phyloP scores from a whole-genome alignment of 2,329 filamentous ascomycete genomes.

The Cladosporium sp. region DNA sequence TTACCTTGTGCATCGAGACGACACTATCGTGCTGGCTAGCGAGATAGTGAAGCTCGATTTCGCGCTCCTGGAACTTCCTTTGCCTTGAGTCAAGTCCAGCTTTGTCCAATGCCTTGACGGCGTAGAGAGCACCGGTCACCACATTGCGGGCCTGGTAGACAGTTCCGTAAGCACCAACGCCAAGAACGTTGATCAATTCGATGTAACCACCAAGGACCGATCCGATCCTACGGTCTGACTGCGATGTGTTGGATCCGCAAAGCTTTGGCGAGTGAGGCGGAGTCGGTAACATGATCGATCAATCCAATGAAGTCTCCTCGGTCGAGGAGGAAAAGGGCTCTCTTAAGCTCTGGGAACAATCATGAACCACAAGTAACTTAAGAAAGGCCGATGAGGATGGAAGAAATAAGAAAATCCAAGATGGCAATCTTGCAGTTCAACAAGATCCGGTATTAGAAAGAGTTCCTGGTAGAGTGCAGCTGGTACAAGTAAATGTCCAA shows the following conservation, averaged over 20 bases:
- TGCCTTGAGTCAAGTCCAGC: slow-evolving; percentile 84
- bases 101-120: slow-evolving; percentile 96
- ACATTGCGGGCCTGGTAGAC: slow-evolving; percentile 88
- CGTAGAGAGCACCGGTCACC: slow-evolving; percentile 75
- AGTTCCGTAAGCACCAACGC: slow-evolving; percentile 92
- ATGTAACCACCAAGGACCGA: slow-evolving; percentile 76
- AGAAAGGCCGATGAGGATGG: neutral
- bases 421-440: slow-evolving; percentile 9
- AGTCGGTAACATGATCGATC: slow-evolving; percentile 43
- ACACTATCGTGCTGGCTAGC: slow-evolving; percentile 90
- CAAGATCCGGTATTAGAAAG: slow-evolving; percentile 6
- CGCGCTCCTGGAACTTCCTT: slow-evolving; percentile 82
- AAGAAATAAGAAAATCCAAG: slow-evolving; percentile 1
- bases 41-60: slow-evolving; percentile 86
- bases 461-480: neutral
- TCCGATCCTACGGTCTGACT: slow-evolving; percentile 81
- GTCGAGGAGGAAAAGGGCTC: slow-evolving; percentile 6
- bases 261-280: slow-evolving; percentile 46
- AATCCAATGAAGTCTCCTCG: slow-evolving; percentile 8
- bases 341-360: slow-evolving; percentile 12
- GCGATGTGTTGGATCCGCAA: slow-evolving; percentile 29
- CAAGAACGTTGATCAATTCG: slow-evolving; percentile 78
- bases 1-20: slow-evolving; percentile 87
- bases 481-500: slow-evolving; percentile 13
- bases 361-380: slow-evolving; percentile 12